Evolutionary conservation across 2,329 filamentous ascomycete genomes (phyloP).

Genomic region (Aspergillus chevalieri): DNA sequence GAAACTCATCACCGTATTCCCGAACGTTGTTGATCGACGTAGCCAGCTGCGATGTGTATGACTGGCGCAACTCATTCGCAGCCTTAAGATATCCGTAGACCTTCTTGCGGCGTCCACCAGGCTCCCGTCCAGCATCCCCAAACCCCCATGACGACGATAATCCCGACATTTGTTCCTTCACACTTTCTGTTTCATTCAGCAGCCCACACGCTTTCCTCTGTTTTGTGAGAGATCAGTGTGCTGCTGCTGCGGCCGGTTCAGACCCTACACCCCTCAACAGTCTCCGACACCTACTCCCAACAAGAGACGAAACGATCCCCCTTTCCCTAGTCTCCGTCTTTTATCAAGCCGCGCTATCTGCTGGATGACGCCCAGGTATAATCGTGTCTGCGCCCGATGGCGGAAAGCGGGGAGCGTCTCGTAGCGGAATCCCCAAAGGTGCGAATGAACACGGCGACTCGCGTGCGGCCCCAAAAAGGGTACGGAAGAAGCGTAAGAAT

Average conservation of each 20-base stretch:
- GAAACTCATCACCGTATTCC: conserved; percentile 41
- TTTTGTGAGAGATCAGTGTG: conserved; percentile 5
- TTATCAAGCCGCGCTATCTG: conserved; percentile 54
- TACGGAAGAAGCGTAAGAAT: conserved; percentile 46
- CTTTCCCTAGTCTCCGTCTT: conserved; percentile 29
- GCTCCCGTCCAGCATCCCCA: conserved; percentile 39
- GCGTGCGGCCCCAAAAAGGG: conserved; percentile 61
- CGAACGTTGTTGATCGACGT: conserved; percentile 36
- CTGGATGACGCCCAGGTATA: conserved; percentile 67
- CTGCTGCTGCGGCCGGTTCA: background rate
- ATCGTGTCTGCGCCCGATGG: conserved; percentile 64
- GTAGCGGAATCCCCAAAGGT: conserved; percentile 65
- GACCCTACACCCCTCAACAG: conserved; percentile 9
- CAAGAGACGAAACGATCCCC: conserved; percentile 20
- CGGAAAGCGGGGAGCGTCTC: conserved; percentile 67
- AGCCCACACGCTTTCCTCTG: conserved; percentile 11
- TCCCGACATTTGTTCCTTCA: conserved; percentile 17
- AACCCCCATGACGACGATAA: conserved; percentile 16
- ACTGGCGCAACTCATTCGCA: conserved; percentile 65
- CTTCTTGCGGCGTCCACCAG: conserved; percentile 69
- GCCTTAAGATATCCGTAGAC: conserved; percentile 67
- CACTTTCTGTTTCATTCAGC: conserved; percentile 13
- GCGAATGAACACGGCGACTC: conserved; percentile 58
- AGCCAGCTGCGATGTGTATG: conserved; percentile 54
- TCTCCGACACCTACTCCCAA: conserved; percentile 14